phyloP scores from a whole-genome alignment of 352 stramenopile genomes.

The Phytophthora pini region DNA sequence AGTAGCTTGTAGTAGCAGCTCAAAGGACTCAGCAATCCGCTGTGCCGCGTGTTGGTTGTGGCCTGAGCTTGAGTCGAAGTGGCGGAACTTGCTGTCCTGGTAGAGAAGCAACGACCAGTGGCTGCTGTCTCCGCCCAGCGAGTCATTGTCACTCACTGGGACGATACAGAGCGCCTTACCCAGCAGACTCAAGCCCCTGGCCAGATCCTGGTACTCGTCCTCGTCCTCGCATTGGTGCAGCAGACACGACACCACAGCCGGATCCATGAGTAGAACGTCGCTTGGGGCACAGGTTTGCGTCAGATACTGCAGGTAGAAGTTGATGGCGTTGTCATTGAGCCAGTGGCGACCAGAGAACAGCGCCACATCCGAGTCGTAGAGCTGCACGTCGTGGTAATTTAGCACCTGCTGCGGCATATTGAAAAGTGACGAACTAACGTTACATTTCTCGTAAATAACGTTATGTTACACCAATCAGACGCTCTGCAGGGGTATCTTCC shows the following conservation, averaged over 20 bases:
- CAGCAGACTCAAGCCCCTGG: slow-evolving; percentile 44
- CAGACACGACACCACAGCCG: slow-evolving; percentile 81
- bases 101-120: slow-evolving; percentile 86
- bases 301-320: slow-evolving; percentile 86
- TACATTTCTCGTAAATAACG: background rate
- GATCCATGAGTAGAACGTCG: slow-evolving; percentile 75
- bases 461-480: slow-evolving; percentile 11
- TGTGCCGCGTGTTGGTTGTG: slow-evolving; percentile 61
- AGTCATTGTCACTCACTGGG: slow-evolving; percentile 75
- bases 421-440: slow-evolving; percentile 15
- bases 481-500: slow-evolving; percentile 19
- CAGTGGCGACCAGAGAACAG: slow-evolving; percentile 67
- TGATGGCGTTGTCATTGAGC: slow-evolving; percentile 87
- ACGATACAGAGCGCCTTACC: slow-evolving; percentile 59
- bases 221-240: slow-evolving; percentile 86
- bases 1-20: slow-evolving; percentile 40
- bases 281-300: slow-evolving; percentile 41
- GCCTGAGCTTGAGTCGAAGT: slow-evolving; percentile 79
- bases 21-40: slow-evolving; percentile 49
- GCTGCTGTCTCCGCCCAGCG: slow-evolving; percentile 57
- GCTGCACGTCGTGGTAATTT: slow-evolving; percentile 83
- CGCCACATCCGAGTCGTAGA: slow-evolving; percentile 81
- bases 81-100: slow-evolving; percentile 42
- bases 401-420: slow-evolving; percentile 61
- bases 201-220: slow-evolving; percentile 75